Evolutionary conservation across 2,329 filamentous ascomycete genomes (phyloP).

Genomic region (Trichoderma arundinaceum): DNA sequence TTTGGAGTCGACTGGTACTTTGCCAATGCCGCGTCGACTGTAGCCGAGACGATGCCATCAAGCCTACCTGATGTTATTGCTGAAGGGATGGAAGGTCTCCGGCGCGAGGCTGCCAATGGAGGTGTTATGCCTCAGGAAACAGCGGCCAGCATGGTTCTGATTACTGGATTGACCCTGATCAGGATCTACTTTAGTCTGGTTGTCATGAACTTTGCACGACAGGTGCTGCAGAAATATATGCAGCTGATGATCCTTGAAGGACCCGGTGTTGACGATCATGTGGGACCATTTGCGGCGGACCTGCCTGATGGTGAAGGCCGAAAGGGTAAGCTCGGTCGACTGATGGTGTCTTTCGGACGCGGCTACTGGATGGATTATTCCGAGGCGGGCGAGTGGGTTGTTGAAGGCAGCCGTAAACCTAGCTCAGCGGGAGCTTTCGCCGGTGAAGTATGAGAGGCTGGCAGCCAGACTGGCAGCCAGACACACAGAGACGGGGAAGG

Average conservation of each 20-base stretch:
- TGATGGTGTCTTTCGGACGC: constrained; percentile 75
- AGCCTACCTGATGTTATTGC: constrained; percentile 39
- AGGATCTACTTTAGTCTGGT: constrained; percentile 84
- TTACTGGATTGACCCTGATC: constrained; percentile 74
- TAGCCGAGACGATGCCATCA: constrained; percentile 36
- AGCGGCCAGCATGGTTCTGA: constrained; percentile 77
- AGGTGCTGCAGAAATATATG: constrained; percentile 72
- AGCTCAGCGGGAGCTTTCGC: constrained; percentile 45
- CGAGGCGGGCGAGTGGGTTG: constrained; percentile 71
- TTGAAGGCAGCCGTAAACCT: constrained; percentile 64
- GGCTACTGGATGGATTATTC: constrained; percentile 81
- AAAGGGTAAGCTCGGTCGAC: constrained; percentile 76
- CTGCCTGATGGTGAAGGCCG: constrained; percentile 79
- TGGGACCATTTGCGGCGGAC: constrained; percentile 71
- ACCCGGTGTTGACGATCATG: constrained; percentile 53
- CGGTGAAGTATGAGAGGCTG: constrained; percentile 40
- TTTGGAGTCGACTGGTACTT: constrained; percentile 90
- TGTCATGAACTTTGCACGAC: constrained; percentile 80
- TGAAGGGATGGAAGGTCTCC: constrained; percentile 45
- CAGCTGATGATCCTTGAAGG: constrained; percentile 56
- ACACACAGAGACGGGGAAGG: not conserved
- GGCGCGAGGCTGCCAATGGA: constrained; percentile 44
- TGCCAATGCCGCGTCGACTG: constrained; percentile 60
- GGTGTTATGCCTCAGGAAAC: constrained; percentile 59
- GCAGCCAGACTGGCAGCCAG: not conserved